These are phyloP conservation scores for Microcyclospora tardicrescens DNA, from an alignment of 2,329 filamentous ascomycete genomes.

Conservation along the genomic window DNA sequence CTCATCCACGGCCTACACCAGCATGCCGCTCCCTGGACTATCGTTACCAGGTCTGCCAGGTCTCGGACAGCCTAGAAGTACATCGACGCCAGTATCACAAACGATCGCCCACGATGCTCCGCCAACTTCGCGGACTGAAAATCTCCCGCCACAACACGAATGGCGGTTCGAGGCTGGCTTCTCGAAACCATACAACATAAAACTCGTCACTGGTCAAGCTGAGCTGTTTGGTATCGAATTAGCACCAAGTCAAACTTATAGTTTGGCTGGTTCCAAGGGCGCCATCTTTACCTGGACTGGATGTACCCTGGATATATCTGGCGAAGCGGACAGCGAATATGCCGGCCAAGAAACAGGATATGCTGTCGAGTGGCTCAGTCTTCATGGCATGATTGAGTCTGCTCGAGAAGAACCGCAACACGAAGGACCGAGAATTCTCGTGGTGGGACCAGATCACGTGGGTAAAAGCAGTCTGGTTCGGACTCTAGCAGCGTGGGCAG, in stretches of 20 bases:
- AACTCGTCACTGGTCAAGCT: slow-evolving; percentile 68
- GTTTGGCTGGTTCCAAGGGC: slow-evolving; percentile 67
- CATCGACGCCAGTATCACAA: too few species aligned
- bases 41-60: slow-evolving; percentile 27
- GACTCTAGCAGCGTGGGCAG: slow-evolving; percentile 64
- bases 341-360: slow-evolving; percentile 62
- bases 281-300: slow-evolving; percentile 90
- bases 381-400: slow-evolving; percentile 74
- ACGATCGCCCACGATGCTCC: background rate
- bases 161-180: slow-evolving; percentile 29
- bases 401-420: slow-evolving; percentile 47
- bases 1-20: background rate
- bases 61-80: slow-evolving; percentile 8
- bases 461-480: slow-evolving; percentile 48
- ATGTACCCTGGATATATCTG: slow-evolving; percentile 68
- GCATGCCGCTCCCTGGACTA: slow-evolving; percentile 33
- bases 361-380: slow-evolving; percentile 66
- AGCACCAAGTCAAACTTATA: slow-evolving; percentile 65
- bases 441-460: slow-evolving; percentile 63
- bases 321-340: slow-evolving; percentile 55
- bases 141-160: slow-evolving; percentile 34
- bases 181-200: slow-evolving; percentile 24
- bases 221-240: slow-evolving; percentile 95
- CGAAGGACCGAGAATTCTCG: slow-evolving; percentile 63
- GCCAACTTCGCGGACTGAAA: slow-evolving; percentile 25